phyloP scores from a whole-genome alignment of 1,284 basidiomycete species.

The Cutaneotrichosporon cavernicola region DNA sequence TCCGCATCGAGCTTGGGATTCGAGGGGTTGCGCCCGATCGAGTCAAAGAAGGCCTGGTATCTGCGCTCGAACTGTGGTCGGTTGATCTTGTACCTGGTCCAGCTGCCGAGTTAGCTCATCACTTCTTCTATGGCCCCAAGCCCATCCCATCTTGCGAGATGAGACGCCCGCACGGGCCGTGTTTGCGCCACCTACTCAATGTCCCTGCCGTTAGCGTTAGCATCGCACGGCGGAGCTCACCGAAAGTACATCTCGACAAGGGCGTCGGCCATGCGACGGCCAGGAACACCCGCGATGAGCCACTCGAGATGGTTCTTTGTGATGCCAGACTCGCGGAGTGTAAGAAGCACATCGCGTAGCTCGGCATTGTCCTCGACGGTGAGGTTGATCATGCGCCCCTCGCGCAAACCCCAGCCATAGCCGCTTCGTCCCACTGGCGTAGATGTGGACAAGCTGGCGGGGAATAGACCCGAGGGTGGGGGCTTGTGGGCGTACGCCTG shows the following conservation, averaged over 20 bases:
- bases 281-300: conserved; percentile 52
- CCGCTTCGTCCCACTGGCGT: conserved; percentile 40
- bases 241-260: conserved; percentile 52
- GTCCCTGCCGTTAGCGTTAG: conserved; percentile 17
- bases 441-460: conserved; percentile 36
- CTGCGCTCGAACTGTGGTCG: conserved; percentile 49
- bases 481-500: conserved; percentile 44
- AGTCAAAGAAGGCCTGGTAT: conserved; percentile 52
- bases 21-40: conserved; percentile 46
- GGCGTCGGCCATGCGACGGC: conserved; percentile 50
- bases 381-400: conserved; percentile 46
- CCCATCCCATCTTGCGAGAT: neutral
- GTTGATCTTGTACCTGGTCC: conserved; percentile 56
- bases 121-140: neutral
- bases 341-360: conserved; percentile 47
- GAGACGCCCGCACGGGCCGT: neutral
- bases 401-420: conserved; percentile 49
- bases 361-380: conserved; percentile 44
- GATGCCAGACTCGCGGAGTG: conserved; percentile 53
- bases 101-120: conserved; percentile 33
- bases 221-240: conserved; percentile 26
- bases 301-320: conserved; percentile 51
- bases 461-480: conserved; percentile 49
- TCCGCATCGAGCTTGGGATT: conserved; percentile 52
- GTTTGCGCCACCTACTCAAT: conserved; percentile 21